These are phyloP conservation scores for Leccinum broughii DNA, from an alignment of 768 basidiomycete species.

Conservation along the genomic window DNA sequence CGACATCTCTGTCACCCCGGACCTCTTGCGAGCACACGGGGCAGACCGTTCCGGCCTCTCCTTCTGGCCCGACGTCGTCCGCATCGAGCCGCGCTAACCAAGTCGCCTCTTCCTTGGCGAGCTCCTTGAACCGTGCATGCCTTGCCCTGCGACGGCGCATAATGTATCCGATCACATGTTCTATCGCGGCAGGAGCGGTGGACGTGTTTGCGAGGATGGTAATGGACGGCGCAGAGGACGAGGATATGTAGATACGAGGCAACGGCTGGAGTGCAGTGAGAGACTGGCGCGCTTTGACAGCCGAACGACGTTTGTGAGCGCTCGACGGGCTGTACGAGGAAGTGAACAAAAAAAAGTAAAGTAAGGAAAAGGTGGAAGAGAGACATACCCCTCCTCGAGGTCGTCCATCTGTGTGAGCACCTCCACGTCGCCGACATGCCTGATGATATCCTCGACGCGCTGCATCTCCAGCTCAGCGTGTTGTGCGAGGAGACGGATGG, in stretches of 20 bases:
- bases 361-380: neutral
- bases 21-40: conserved; percentile 65
- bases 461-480: conserved; percentile 69
- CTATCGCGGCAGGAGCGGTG: conserved; percentile 36
- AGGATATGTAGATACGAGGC: conserved; percentile 27
- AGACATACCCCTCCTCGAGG: conserved; percentile 54
- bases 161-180: conserved; percentile 60
- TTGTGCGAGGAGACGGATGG: conserved; percentile 64
- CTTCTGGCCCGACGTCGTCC: conserved; percentile 35
- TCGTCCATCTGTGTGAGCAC: conserved; percentile 49
- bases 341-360: conserved; percentile 9
- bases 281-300: conserved; percentile 44
- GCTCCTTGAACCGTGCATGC: conserved; percentile 63
- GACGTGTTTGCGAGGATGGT: conserved; percentile 20
- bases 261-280: conserved; percentile 30
- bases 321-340: conserved; percentile 26
- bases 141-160: conserved; percentile 71
- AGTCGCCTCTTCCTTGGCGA: conserved; percentile 60
- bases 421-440: conserved; percentile 61
- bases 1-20: conserved; percentile 66
- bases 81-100: conserved; percentile 18
- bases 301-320: conserved; percentile 40
- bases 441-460: conserved; percentile 67
- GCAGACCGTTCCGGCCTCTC: conserved; percentile 52
- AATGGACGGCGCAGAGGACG: conserved; percentile 15